Evolutionary conservation across 1,139 yeast species (phyloP), one percentile per base, ranked within the genome.

Genomic region (Pichia terricola): DNA sequence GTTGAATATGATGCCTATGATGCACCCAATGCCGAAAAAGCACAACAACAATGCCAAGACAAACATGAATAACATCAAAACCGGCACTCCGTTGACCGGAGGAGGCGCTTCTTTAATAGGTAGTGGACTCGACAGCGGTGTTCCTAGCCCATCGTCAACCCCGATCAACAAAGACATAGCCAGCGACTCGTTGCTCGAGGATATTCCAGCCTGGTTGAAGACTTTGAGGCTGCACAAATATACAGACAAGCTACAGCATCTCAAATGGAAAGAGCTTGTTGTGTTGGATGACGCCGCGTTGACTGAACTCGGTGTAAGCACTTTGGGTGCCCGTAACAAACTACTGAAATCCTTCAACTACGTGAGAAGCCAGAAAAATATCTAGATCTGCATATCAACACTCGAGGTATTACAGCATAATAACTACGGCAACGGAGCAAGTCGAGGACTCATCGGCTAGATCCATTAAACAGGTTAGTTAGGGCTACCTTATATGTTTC

Each of bases 251-350:
- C 70, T 91, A 52, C 78, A 81, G 59, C 81, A 79, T 52, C 69
- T 81, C 52, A 72, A 75, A 30, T 91, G 98, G 98, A 69, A 73
- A 50, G 84, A 83, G 42, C 71, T 91, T 67, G 75, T 91, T 46
- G 77, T 76, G 54, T 69, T 85, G 53, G 71, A 70, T 49, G 96
- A 89, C 57, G 73, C 66, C 3, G 76, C 78, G 46, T 70, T 94
- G 56, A 89, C 82, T 54, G 71, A 72, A 4, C 73, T 79, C 48
- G 98, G 99, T 5, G 96, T 91, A 40, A 76, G 79, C 52, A 97
- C 98, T 0, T 72, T 91, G 52, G 98, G 98, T 6, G 98, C 98
- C 1, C 73, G 98, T 52, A 76, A 96, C 49, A 91, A 91, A 64
- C 73, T 91, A 60, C 67, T 91, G 56, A 91, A 94, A 66, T 94